phyloP scores from a whole-genome alignment of 2,329 filamentous ascomycete genomes.

The Ophiocordyceps camponoti-saundersi region DNA sequence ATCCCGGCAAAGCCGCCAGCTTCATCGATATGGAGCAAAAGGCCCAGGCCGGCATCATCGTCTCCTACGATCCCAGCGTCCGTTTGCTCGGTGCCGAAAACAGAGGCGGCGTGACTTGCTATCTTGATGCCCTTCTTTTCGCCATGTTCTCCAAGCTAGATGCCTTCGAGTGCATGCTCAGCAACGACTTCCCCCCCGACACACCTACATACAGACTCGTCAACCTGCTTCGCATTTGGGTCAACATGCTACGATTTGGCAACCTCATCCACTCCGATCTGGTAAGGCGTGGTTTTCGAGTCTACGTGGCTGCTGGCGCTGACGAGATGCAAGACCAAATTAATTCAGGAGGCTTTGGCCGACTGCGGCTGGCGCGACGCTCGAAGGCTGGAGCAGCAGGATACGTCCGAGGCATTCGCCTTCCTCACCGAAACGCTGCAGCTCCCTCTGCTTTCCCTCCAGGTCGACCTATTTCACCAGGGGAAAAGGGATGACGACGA shows the following conservation, averaged over 20 bases:
- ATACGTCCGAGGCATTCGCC: slow-evolving; percentile 87
- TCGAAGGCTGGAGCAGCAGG: slow-evolving; percentile 63
- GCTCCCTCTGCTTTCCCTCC: slow-evolving; percentile 71
- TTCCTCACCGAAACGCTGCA: slow-evolving; percentile 87
- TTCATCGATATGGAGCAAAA: slow-evolving; percentile 65
- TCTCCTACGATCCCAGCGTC: slow-evolving; percentile 53
- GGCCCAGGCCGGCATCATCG: slow-evolving; percentile 63
- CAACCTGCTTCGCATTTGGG: slow-evolving; percentile 73
- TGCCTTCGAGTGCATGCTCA: slow-evolving; percentile 85
- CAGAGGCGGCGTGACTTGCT: slow-evolving; percentile 77
- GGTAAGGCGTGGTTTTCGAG: slow-evolving; percentile 27
- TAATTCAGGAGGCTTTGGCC: slow-evolving; percentile 66
- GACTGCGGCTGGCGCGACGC: slow-evolving; percentile 85
- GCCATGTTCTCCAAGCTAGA: slow-evolving; percentile 88
- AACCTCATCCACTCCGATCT: slow-evolving; percentile 74
- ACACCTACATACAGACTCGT: slow-evolving; percentile 55
- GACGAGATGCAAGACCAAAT: slow-evolving; percentile 42
- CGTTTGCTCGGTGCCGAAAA: slow-evolving; percentile 77
- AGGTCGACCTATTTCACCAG: slow-evolving; percentile 88
- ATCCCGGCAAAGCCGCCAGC: slow-evolving; percentile 58
- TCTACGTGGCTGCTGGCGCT: slow-evolving; percentile 1
- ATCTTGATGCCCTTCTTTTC: slow-evolving; percentile 78
- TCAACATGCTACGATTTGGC: slow-evolving; percentile 76
- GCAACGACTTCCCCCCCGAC: slow-evolving; percentile 53
- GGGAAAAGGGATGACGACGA: slow-evolving; percentile 76